These are phyloP conservation scores for Gynandropsis gynandra DNA, from an alignment of 345 rosid genomes.

Conservation along the genomic window DNA sequence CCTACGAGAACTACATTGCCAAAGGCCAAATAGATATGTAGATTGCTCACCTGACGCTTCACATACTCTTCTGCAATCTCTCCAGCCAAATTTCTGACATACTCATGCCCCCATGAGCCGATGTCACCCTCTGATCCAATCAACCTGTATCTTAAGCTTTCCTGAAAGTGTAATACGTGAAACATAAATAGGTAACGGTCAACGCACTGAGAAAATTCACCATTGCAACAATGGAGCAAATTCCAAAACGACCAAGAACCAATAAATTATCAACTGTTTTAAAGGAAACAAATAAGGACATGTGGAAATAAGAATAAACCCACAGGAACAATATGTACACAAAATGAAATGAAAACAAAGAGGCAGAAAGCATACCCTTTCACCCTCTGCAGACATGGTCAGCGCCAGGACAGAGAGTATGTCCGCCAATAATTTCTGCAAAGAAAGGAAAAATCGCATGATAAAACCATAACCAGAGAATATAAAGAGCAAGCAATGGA, in stretches of 20 bases:
- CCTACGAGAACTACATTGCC: constrained; percentile 4
- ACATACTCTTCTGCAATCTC: constrained; percentile 77
- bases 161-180: constrained; percentile 39
- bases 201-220: too few relatives aligned
- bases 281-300: constrained; percentile 1
- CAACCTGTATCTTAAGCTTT: constrained; percentile 81
- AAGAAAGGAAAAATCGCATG: constrained; percentile 16
- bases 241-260: constrained; percentile 10
- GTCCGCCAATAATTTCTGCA: constrained; percentile 83
- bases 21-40: constrained; percentile 12
- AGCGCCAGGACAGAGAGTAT: constrained; percentile 83
- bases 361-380: constrained; percentile 50
- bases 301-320: constrained; percentile 2
- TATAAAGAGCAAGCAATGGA: not conserved
- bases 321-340: not conserved
- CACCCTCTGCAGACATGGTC: constrained; percentile 97
- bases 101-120: constrained; percentile 97
- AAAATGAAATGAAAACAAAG: not conserved
- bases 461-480: constrained; percentile 12
- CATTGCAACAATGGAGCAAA: constrained; percentile 1
- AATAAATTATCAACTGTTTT: constrained; percentile 5
- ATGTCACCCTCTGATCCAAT: constrained; percentile 85
- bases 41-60: constrained; percentile 56
- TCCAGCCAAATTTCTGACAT: constrained; percentile 94
- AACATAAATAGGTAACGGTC: not conserved